phyloP scores from a whole-genome alignment of 208 protist species.

The Trypanosoma lewisi region DNA sequence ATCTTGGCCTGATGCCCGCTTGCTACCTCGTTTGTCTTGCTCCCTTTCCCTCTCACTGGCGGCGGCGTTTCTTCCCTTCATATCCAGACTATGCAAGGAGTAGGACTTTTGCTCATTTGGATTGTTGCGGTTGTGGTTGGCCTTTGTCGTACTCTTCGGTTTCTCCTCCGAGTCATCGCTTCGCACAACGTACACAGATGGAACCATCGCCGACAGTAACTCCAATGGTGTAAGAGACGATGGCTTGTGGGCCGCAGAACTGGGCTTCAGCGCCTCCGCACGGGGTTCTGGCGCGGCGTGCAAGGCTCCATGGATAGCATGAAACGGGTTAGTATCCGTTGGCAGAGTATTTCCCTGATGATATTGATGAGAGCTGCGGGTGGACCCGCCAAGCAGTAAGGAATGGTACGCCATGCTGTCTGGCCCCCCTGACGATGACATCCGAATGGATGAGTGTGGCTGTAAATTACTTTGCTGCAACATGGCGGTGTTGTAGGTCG shows the following conservation, averaged over 20 bases:
- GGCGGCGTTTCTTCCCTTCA: constrained; percentile 4
- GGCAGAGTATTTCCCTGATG: not conserved
- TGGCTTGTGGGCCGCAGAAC: not conserved
- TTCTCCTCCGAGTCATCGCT: constrained; percentile 17
- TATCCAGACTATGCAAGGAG: too few relatives aligned
- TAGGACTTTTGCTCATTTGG: too few relatives aligned
- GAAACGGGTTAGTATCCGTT: not conserved
- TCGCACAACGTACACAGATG: constrained; percentile 60
- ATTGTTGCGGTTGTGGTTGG: not conserved
- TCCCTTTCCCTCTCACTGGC: not conserved
- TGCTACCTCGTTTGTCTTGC: constrained; percentile 4
- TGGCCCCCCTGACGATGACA: not conserved
- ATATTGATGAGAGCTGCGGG: not conserved
- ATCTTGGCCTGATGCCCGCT: not conserved
- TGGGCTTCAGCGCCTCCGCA: not conserved
- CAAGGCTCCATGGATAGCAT: not conserved
- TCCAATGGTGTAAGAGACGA: constrained; percentile 16
- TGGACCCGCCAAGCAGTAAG: not conserved
- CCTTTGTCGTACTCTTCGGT: not conserved
- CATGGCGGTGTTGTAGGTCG: constrained; percentile 21
- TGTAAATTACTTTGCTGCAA: constrained; percentile 13
- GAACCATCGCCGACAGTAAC: constrained; percentile 65
- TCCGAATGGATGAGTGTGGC: not conserved
- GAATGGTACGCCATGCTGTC: not conserved
- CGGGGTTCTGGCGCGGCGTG: not conserved